Percentiles rank a stretch among this genome's conserved stretches.
Evolutionary conservation across 305 asterid species (phyloP).

Genomic region (Salvia sclarea): DNA sequence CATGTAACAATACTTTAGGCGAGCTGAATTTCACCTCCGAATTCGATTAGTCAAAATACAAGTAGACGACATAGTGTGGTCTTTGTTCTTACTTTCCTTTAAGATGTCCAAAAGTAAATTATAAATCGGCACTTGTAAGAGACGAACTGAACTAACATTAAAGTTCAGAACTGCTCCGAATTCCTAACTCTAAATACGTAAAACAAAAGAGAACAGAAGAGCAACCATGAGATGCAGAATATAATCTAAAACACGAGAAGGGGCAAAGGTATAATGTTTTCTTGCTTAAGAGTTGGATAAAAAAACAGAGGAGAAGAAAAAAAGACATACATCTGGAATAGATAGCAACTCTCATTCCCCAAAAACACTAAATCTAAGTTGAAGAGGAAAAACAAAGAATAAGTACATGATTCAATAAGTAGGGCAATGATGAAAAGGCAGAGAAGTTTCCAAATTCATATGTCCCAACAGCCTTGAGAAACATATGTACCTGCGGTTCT

Average conservation of each 20-base stretch:
- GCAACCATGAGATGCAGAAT: background rate
- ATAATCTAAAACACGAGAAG: background rate
- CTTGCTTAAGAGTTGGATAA: background rate
- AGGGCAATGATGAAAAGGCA: background rate
- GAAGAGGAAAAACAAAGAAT: background rate
- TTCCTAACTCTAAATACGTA: background rate
- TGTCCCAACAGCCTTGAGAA: background rate
- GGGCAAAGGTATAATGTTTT: background rate
- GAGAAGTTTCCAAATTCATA: conserved; percentile 6
- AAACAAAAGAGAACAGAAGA: background rate
- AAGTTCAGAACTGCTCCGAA: background rate
- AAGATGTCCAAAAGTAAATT: background rate
- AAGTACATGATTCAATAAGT: conserved; percentile 12
- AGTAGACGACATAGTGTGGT: no score
- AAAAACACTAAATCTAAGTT: conserved; percentile 14
- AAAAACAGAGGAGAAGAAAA: no score
- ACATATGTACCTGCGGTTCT: conserved; percentile 72
- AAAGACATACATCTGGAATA: conserved; percentile 18
- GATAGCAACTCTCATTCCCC: conserved; percentile 6
- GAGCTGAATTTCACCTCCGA: background rate
- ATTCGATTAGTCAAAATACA: background rate
- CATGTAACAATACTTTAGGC: background rate
- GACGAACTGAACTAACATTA: background rate
- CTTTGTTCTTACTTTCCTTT: background rate
- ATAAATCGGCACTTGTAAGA: background rate